A percentile compares a stretch with the other conserved stretches of the same genome.
These are phyloP conservation scores for Dioszegia hungarica DNA, from an alignment of 768 basidiomycete genomes.

Conservation along the genomic window DNA sequence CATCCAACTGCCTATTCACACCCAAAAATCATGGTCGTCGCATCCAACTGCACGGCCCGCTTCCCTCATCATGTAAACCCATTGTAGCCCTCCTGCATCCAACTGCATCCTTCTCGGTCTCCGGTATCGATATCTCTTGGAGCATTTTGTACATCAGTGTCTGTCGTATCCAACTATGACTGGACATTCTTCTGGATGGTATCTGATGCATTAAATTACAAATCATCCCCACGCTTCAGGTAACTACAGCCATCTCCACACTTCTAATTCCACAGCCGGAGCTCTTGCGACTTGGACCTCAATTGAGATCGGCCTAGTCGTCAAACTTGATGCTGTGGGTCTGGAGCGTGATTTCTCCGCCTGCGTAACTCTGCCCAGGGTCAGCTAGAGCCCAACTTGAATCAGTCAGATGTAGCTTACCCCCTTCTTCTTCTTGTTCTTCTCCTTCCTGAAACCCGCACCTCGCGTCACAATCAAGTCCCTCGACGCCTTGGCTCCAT, in stretches of 20 bases:
- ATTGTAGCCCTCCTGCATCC: slow-evolving; percentile 5
- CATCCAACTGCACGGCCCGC: slow-evolving; percentile 10
- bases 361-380: slow-evolving; percentile 63
- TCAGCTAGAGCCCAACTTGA: not conserved
- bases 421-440: slow-evolving; percentile 98
- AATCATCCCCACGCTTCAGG: no score
- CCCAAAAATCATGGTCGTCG: not conserved
- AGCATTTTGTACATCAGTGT: no score
- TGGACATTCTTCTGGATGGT: not conserved
- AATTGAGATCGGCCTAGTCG: slow-evolving; percentile 16
- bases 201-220: not conserved
- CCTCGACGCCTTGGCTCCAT: slow-evolving; percentile 74
- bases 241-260: no score
- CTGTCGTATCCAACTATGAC: slow-evolving; percentile 6
- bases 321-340: slow-evolving; percentile 83
- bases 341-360: slow-evolving; percentile 90
- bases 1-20: slow-evolving; percentile 8
- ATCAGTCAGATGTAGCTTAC: slow-evolving; percentile 19
- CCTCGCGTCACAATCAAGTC: slow-evolving; percentile 92
- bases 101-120: slow-evolving; percentile 11
- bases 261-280: no score
- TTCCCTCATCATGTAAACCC: not conserved
- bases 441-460: slow-evolving; percentile 94
- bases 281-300: not conserved
- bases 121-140: no score